Percentiles rank a stretch among this genome's conserved stretches.
Conservation (phyloP, 768 basidiomycete genomes). For the Gyrodon lividus region DNA sequence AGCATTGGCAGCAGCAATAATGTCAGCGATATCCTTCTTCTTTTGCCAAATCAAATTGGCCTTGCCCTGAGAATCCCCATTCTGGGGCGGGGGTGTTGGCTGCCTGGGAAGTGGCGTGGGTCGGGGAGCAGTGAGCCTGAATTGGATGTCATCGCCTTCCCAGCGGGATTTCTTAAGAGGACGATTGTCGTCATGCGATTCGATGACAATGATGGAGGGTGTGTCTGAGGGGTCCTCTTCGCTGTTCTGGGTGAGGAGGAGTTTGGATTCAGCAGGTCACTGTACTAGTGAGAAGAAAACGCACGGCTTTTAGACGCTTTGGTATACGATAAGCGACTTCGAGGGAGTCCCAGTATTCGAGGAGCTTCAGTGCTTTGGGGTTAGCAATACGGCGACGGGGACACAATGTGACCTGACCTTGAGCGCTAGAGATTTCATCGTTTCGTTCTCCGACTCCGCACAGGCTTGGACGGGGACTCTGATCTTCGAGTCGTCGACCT, state of each 20-base stretch:
- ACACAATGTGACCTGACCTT: constrained; percentile 44
- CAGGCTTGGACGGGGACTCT: constrained; percentile 60
- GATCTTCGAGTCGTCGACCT: constrained; percentile 83
- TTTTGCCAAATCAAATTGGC: not conserved
- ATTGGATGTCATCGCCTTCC: constrained; percentile 27
- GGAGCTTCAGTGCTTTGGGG: constrained; percentile 45
- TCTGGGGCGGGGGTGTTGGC: not conserved
- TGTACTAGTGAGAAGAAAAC: constrained; percentile 4
- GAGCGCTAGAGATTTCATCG: constrained; percentile 56
- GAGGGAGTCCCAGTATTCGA: constrained; percentile 78
- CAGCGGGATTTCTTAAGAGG: constrained; percentile 33
- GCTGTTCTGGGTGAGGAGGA: constrained; percentile 22
- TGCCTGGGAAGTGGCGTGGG: not conserved
- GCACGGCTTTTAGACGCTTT: constrained; percentile 53
- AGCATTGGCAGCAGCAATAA: constrained; percentile 43
- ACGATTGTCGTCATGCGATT: constrained; percentile 28
- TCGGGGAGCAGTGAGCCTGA: constrained; percentile 9
- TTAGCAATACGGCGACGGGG: not conserved
- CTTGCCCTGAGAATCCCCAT: not conserved
- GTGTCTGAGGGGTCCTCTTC: constrained; percentile 28
- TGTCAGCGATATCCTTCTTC: constrained; percentile 35
- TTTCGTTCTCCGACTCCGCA: constrained; percentile 53
- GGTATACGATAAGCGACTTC: constrained; percentile 86
- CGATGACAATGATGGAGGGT: constrained; percentile 16
- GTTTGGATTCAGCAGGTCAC: not conserved